Percentiles rank a stretch among this genome's conserved stretches.
These are phyloP conservation scores for Trichoderma guizhouense DNA, from an alignment of 2,329 filamentous ascomycete genomes.

Conservation along the genomic window DNA sequence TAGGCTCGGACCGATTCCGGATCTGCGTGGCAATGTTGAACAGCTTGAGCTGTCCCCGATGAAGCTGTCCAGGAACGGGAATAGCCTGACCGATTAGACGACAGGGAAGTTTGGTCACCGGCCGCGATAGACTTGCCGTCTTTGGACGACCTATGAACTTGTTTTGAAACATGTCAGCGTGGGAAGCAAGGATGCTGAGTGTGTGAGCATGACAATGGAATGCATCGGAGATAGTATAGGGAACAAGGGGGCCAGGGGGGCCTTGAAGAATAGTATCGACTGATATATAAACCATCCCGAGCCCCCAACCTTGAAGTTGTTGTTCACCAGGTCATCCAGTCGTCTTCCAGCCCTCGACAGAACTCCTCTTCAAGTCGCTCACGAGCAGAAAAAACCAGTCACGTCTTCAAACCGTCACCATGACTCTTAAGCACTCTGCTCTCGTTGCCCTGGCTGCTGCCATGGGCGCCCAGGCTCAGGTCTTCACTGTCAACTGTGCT, in stretches of 20 bases:
- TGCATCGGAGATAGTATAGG: not conserved
- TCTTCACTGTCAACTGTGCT: constrained; percentile 29
- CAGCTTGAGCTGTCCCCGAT: not conserved
- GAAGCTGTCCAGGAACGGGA: constrained; percentile 8
- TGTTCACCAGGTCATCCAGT: constrained; percentile 5
- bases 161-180: constrained; percentile 6
- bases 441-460: constrained; percentile 4
- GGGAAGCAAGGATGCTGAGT: not conserved
- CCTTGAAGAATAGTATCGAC: not conserved
- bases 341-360: not conserved
- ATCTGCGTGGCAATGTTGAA: not conserved
- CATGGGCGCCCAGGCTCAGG: constrained; percentile 18
- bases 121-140: not conserved
- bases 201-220: not conserved
- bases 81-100: not conserved
- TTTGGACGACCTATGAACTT: not conserved
- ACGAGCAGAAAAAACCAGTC: not conserved
- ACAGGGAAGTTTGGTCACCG: not conserved
- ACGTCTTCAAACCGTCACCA: not conserved
- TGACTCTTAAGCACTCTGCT: constrained; percentile 13
- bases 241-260: not conserved
- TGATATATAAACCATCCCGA: not conserved
- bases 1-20: constrained; percentile 19
- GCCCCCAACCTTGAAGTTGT: not conserved
- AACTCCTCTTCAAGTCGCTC: not conserved